phyloP scores from a whole-genome alignment of 1,284 basidiomycete genomes.

The Polyporus tsugae region DNA sequence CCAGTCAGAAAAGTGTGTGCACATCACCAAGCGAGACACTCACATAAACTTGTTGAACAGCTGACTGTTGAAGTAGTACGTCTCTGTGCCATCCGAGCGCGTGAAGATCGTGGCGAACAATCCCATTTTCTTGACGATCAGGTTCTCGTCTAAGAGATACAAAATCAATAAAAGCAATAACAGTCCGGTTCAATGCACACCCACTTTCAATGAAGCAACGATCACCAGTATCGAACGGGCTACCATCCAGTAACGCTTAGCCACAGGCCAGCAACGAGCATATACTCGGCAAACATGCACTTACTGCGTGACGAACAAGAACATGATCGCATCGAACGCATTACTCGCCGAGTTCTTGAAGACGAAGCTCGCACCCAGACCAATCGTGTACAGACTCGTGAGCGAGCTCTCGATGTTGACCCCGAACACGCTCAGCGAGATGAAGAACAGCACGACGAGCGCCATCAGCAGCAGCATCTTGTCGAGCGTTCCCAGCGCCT shows the following conservation, averaged over 20 bases:
- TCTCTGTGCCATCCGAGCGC: conserved; percentile 73
- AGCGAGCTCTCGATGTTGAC: conserved; percentile 67
- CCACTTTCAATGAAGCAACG: conserved; percentile 73
- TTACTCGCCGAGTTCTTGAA: conserved; percentile 76
- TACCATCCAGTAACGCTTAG: conserved; percentile 37
- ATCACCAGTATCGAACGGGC: conserved; percentile 82
- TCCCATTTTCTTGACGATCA: conserved; percentile 81
- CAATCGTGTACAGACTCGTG: conserved; percentile 73
- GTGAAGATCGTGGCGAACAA: conserved; percentile 77
- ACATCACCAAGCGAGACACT: conserved; percentile 34
- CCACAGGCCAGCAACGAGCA: not conserved
- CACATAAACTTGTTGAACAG: conserved; percentile 79
- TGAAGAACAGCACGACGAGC: conserved; percentile 72
- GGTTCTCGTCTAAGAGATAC: conserved; percentile 58
- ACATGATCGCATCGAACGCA: conserved; percentile 81
- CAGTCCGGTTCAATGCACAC: conserved; percentile 27
- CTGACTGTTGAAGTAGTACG: conserved; percentile 82
- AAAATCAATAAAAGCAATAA: not conserved
- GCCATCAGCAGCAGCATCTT: conserved; percentile 69
- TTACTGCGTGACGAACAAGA: conserved; percentile 81
- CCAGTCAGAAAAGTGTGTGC: conserved; percentile 10
- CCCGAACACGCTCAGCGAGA: conserved; percentile 75
- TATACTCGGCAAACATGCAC: conserved; percentile 44
- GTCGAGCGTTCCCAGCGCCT: conserved; percentile 69
- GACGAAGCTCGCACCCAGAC: conserved; percentile 76